Percentiles rank a stretch among this genome's conserved stretches.
These are phyloP conservation scores for Diddensiella caesifluorescens DNA, from an alignment of 805 yeast genomes.

Conservation along the genomic window DNA sequence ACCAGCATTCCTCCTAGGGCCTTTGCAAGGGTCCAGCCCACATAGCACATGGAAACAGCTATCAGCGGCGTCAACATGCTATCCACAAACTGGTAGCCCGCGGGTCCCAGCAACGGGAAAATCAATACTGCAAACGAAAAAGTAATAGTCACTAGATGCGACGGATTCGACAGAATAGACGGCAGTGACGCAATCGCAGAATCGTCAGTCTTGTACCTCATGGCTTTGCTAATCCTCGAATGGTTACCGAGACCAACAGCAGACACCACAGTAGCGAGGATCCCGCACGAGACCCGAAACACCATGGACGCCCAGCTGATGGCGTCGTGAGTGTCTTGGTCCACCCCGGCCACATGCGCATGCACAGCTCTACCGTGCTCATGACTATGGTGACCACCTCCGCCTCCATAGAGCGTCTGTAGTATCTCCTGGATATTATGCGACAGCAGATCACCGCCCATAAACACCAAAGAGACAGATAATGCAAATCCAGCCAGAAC, in stretches of 20 bases:
- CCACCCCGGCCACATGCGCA: conserved; percentile 9
- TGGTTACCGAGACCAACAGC: conserved; percentile 34
- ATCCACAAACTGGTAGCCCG: conserved; percentile 29
- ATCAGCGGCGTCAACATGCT: conserved; percentile 34
- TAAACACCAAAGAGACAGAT: conserved; percentile 78
- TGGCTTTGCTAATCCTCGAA: conserved; percentile 28
- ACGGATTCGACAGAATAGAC: conserved; percentile 26
- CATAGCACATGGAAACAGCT: conserved; percentile 36
- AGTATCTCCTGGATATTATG: conserved; percentile 80
- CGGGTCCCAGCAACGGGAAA: conserved; percentile 28
- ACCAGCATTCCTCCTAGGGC: conserved; percentile 40
- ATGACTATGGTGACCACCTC: conserved; percentile 29
- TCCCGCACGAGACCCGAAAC: conserved; percentile 26
- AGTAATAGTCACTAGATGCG: conserved; percentile 30
- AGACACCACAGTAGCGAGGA: conserved; percentile 31
- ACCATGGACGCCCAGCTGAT: conserved; percentile 20
- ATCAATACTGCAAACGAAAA: conserved; percentile 30
- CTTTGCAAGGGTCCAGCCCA: conserved; percentile 38
- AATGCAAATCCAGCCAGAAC: conserved; percentile 84
- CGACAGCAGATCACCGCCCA: conserved; percentile 82
- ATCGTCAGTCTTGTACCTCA: conserved; percentile 13
- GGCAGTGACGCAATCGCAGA: conserved; percentile 14
- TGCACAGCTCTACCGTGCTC: conserved; percentile 13
- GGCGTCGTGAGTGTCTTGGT: conserved; percentile 10
- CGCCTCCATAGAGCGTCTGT: conserved; percentile 31